Conservation (phyloP, 2,329 filamentous ascomycete species). For the Fusarium pilosicola region DNA sequence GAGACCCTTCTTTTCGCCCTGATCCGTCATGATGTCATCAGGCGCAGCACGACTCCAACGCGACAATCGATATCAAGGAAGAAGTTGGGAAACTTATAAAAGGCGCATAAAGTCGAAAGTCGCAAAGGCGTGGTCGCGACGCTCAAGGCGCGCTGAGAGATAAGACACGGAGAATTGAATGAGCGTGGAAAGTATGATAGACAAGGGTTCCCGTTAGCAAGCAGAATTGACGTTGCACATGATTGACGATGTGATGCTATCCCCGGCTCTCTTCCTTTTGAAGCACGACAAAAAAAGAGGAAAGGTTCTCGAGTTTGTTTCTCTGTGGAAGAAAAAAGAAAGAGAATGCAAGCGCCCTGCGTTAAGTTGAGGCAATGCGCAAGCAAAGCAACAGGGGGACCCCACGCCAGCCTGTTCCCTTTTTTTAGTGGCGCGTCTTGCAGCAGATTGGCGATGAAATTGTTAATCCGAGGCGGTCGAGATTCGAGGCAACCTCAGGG, state of each 20-base stretch:
- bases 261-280: background rate
- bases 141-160: constrained; percentile 27
- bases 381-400: constrained; percentile 26
- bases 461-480: constrained; percentile 23
- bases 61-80: constrained; percentile 17
- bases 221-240: constrained; percentile 31
- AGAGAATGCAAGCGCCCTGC: constrained; percentile 3
- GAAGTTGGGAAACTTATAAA: background rate
- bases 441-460: constrained; percentile 9
- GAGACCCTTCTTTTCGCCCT: constrained; percentile 55
- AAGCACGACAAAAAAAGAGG: background rate
- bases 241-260: constrained; percentile 8
- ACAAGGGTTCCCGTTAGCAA: constrained; percentile 28
- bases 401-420: constrained; percentile 24
- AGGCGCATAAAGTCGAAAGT: constrained; percentile 2
- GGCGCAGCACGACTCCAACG: constrained; percentile 20
- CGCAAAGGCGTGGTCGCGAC: constrained; percentile 33
- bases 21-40: constrained; percentile 49
- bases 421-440: constrained; percentile 36
- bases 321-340: constrained; percentile 3
- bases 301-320: background rate
- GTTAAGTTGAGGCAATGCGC: constrained; percentile 29
- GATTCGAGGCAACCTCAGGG: constrained; percentile 4
- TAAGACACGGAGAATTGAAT: constrained; percentile 5
- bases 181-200: background rate